A percentile compares a stretch with the other conserved stretches of the same genome.
Conservation (phyloP, 2,329 filamentous ascomycete species). For the Allantophomopsis lycopodina region DNA sequence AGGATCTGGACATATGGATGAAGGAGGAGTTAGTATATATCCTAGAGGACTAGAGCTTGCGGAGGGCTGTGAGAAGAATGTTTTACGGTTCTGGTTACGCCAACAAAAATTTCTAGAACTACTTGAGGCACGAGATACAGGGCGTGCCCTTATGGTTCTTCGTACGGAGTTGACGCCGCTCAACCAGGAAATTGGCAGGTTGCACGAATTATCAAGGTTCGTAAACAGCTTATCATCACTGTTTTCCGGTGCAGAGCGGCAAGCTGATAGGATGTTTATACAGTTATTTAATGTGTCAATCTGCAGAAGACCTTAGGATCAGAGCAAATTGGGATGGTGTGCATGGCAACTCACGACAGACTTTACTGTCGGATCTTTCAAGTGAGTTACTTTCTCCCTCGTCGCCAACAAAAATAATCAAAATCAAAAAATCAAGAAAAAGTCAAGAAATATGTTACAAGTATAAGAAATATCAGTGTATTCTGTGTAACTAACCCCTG, state of each 20-base stretch:
- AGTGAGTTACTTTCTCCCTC: conserved; percentile 38
- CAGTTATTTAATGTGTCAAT: conserved; percentile 79
- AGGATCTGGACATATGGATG: conserved; percentile 20
- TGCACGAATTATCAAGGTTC: conserved; percentile 70
- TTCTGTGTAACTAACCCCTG: too few species aligned
- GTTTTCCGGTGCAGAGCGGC: background rate
- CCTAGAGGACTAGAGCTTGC: conserved; percentile 58
- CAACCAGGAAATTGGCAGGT: conserved; percentile 60
- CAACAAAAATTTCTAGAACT: conserved; percentile 94
- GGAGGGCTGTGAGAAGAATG: conserved; percentile 58
- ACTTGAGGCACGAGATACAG: conserved; percentile 62
- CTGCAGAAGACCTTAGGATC: conserved; percentile 59
- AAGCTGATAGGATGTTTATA: background rate
- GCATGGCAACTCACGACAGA: conserved; percentile 56
- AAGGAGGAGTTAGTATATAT: conserved; percentile 26
- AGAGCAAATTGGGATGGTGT: conserved; percentile 82
- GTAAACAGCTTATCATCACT: conserved; percentile 4
- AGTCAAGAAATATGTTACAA: too few species aligned
- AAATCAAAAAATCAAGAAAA: too few species aligned
- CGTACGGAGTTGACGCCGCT: conserved; percentile 79
- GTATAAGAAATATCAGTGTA: background rate
- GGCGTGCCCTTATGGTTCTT: conserved; percentile 66
- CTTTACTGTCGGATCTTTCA: conserved; percentile 68
- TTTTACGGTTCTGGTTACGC: conserved; percentile 78
- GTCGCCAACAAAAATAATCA: too few species aligned